Evolutionary conservation across 768 basidiomycete species (phyloP), one percentile per base, ranked within the genome.

Genomic region (Boletus sp.): DNA sequence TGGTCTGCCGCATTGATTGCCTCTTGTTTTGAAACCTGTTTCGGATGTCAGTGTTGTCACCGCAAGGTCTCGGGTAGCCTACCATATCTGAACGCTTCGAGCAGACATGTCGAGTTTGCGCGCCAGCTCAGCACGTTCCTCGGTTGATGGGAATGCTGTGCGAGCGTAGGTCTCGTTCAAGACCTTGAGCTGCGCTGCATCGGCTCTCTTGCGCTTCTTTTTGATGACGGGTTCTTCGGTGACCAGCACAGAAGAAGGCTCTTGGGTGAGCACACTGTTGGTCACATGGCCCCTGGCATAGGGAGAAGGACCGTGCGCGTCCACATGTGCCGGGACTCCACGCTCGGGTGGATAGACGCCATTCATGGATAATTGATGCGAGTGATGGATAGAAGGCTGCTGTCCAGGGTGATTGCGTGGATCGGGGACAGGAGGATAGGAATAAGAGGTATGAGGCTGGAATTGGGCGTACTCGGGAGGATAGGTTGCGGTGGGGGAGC

Each of bases 61-160:
- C 50, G 44, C 43, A 54, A 60, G 37, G 42, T 58, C 42, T 47
- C 47, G 45, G 39, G 46, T 21, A 49, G 62, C 76, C 62, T 68
- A 90, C 90, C 90, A 93, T 53, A 93, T 92, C 69, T 93, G 90
- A 54, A 93, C 90, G 59, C 87, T 90, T 58, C 90, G 75, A 38
- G 90, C 81, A 44, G 87, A 84, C 90, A 93, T 92, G 60, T 88
- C 88, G 56, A 92, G 75, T 61, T 81, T 76, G 58, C 84, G 88
- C 14, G 90, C 90, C 46, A 92, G 72, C 32, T 82, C 83, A 35
- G 81, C 77, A n/a, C 90, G 83, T 69, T 93, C 90, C 68, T 91
- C 90, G 10, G 90, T 93, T 14, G 90, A 90, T 21, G 90, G 90
- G 63, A 93, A 93, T 17, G 90, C 89, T 3, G 90, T 93, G 54